Conservation (phyloP, 2,329 filamentous ascomycete genomes). For the Ophiocordyceps camponoti-rufipedis region DNA sequence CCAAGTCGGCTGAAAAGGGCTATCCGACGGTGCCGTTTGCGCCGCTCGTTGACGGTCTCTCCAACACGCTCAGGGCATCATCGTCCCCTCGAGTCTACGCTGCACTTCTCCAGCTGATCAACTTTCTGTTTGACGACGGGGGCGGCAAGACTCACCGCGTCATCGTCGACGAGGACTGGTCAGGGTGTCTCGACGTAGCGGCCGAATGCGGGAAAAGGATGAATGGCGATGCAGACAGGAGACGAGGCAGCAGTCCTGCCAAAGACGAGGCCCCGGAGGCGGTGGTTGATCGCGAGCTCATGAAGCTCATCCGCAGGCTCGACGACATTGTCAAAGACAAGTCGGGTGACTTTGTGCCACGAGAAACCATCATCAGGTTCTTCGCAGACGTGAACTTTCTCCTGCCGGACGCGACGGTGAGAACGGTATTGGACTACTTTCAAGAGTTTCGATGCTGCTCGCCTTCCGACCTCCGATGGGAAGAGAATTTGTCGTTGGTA, state of each 20-base stretch:
- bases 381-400: constrained; percentile 42
- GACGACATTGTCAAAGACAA: constrained; percentile 27
- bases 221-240: constrained; percentile 8
- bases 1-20: constrained; percentile 37
- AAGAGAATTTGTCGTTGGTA: constrained; percentile 41
- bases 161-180: constrained; percentile 49
- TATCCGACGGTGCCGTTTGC: constrained; percentile 42
- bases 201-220: constrained; percentile 28
- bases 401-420: constrained; percentile 45
- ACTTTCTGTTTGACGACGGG: constrained; percentile 34
- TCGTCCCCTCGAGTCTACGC: constrained; percentile 25
- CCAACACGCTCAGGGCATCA: constrained; percentile 27
- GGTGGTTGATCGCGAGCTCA: constrained; percentile 23
- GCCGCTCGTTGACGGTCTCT: constrained; percentile 38
- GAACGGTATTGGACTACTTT: constrained; percentile 48
- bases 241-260: constrained; percentile 4
- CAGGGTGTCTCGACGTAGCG: constrained; percentile 39
- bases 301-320: constrained; percentile 26
- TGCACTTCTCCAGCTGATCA: constrained; percentile 32
- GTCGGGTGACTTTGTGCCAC: constrained; percentile 38
- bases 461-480: constrained; percentile 52
- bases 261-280: constrained; percentile 16
- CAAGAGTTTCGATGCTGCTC: constrained; percentile 52
- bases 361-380: constrained; percentile 47
- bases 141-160: constrained; percentile 33